Evolutionary conservation across 2,329 filamentous ascomycete species (phyloP), one percentile per base, ranked within the genome.

Genomic region (Fusarium mexicanum): DNA sequence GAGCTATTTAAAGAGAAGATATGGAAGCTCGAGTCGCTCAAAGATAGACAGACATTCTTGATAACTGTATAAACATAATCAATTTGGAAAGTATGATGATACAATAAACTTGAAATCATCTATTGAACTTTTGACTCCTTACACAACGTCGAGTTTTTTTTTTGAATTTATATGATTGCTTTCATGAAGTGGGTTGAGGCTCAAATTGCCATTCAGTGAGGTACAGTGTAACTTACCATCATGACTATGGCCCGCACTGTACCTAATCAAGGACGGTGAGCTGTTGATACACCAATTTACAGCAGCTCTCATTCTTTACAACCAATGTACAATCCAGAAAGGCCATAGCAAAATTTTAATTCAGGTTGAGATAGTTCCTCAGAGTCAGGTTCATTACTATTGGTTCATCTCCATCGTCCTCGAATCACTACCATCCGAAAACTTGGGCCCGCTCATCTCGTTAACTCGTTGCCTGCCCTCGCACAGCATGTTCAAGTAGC

Each of bases 51-150:
- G n/a, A 46, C 54, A 55, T 31, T 22, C 20, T 61, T 43, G 37
- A 33, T 71, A 71, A 67, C 43, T 61, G 68, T 62, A 48, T 69
- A 57, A 60, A 57, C 46, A 51, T 73, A 60, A 73, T 73, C 53
- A 18, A 43, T 61, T 38, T 43, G 26, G 47, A 41, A 29, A 63
- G 33, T 12, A 65, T 29, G 38, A 48, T 29, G 31, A 47, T 22
- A 61, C 31, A 35, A 48, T 16, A 44, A 33, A 9, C 46, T 6
- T 46, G 13, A 10, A 20, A 37, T 5, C 10, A 48, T n/a, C 10
- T 14, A 18, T 11, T 29, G 24, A 10, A 0, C 1, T 37, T 37
- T 17, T 4, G 7, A 6, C 18, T n/a, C 26, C 8, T 48, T 18
- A 48, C 26, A 17, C 13, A 40, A 43, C 17, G 8, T 17, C 9